Evolutionary conservation across 2,329 filamentous ascomycete genomes (phyloP).

Genomic region (Remersonia thermophila): DNA sequence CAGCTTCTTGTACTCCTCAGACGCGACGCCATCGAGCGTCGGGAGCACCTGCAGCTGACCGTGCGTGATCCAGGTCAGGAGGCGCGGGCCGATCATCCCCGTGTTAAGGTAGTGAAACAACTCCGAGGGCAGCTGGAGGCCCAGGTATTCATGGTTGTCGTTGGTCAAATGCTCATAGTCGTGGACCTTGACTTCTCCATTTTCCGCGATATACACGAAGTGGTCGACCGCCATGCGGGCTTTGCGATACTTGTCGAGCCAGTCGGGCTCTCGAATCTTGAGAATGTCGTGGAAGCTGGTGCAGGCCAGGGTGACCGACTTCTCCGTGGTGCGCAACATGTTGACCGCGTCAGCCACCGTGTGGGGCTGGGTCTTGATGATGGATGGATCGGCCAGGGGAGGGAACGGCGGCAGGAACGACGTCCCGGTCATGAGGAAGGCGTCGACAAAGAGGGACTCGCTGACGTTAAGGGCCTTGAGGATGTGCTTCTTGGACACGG

Average conservation of each 20-base stretch:
- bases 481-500: constrained; percentile 54
- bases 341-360: constrained; percentile 67
- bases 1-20: constrained; percentile 68
- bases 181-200: constrained; percentile 66
- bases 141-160: constrained; percentile 81
- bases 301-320: constrained; percentile 60
- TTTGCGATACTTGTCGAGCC: constrained; percentile 76
- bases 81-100: constrained; percentile 65
- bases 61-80: constrained; percentile 73
- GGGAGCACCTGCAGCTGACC: constrained; percentile 66
- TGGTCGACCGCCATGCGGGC: constrained; percentile 78
- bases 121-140: constrained; percentile 80
- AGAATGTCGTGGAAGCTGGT: constrained; percentile 70
- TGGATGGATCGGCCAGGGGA: constrained; percentile 49
- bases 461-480: constrained; percentile 54
- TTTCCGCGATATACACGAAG: constrained; percentile 66
- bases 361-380: constrained; percentile 42
- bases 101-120: constrained; percentile 80
- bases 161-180: constrained; percentile 62
- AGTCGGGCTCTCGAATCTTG: constrained; percentile 56
- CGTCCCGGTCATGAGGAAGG: constrained; percentile 70
- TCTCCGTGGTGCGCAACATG: constrained; percentile 58
- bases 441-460: constrained; percentile 70
- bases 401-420: constrained; percentile 71
- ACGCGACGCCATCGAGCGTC: constrained; percentile 74